phyloP scores from a whole-genome alignment of 768 basidiomycete species.

The Amanita phalloides region DNA sequence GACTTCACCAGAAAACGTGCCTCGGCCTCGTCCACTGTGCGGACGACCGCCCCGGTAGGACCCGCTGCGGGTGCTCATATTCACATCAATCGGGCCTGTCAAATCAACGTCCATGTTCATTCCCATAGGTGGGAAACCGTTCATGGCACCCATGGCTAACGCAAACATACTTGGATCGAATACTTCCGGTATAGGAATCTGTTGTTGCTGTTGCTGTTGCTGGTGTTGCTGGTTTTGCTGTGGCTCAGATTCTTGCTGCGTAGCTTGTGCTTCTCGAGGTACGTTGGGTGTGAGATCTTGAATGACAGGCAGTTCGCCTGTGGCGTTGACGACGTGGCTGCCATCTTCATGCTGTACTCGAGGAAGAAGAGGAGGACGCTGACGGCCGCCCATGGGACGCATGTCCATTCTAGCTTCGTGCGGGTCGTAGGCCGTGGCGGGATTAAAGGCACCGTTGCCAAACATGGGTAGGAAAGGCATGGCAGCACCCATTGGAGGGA shows the following conservation, averaged over 20 bases:
- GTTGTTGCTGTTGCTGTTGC: constrained; percentile 5
- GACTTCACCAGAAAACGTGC: constrained; percentile 55
- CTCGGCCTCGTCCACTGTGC: constrained; percentile 28
- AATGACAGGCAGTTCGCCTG: constrained; percentile 74
- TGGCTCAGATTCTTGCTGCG: constrained; percentile 17
- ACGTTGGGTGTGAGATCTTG: constrained; percentile 66
- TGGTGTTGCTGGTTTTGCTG: constrained; percentile 13
- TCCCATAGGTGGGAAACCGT: constrained; percentile 7
- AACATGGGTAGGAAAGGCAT: constrained; percentile 71
- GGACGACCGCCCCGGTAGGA: constrained; percentile 26
- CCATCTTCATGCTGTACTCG: constrained; percentile 46
- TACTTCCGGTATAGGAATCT: constrained; percentile 5
- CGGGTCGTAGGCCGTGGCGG: constrained; percentile 56
- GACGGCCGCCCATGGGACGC: constrained; percentile 37
- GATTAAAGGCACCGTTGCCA: constrained; percentile 34
- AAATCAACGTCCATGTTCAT: constrained; percentile 17
- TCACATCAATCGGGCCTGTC: constrained; percentile 4
- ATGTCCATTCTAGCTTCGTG: constrained; percentile 76
- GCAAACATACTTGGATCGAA: constrained; percentile 8
- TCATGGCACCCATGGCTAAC: constrained; percentile 6
- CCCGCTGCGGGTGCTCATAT: constrained; percentile 13
- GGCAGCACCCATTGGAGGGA: constrained; percentile 36
- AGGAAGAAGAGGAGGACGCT: constrained; percentile 48
- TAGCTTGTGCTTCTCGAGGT: constrained; percentile 13
- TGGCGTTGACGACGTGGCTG: constrained; percentile 28